phyloP scores from a whole-genome alignment of 768 basidiomycete genomes.

The Mycena chlorophos region DNA sequence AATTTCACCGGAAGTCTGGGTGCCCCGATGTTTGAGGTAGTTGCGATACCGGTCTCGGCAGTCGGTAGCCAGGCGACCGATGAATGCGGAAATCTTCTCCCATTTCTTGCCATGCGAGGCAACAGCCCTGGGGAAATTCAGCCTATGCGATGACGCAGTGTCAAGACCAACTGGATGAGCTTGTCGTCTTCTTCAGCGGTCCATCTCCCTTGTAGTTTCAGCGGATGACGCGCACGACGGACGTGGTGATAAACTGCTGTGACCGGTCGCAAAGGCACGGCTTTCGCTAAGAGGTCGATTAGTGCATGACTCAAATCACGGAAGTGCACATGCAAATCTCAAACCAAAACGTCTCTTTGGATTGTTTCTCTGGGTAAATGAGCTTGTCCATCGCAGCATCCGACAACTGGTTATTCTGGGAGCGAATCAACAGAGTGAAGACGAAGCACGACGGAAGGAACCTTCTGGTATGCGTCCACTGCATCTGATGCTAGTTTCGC shows the following conservation, averaged over 20 bases:
- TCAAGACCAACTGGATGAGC: constrained; percentile 56
- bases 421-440: background rate
- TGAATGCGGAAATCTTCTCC: constrained; percentile 71
- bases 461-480: constrained; percentile 60
- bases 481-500: constrained; percentile 64
- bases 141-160: background rate
- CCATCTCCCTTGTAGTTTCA: constrained; percentile 74
- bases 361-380: constrained; percentile 68
- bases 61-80: constrained; percentile 76
- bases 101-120: constrained; percentile 70
- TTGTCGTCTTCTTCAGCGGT: constrained; percentile 58
- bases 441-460: background rate
- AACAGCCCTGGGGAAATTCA: constrained; percentile 56
- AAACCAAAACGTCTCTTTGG: constrained; percentile 69
- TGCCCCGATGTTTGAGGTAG: constrained; percentile 68
- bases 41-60: constrained; percentile 87
- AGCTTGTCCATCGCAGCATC: constrained; percentile 59
- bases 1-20: constrained; percentile 55
- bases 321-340: constrained; percentile 62
- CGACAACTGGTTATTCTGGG: constrained; percentile 42
- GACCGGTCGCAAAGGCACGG: constrained; percentile 75
- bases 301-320: constrained; percentile 1
- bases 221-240: constrained; percentile 66
- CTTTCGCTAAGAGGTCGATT: constrained; percentile 48
- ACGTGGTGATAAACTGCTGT: constrained; percentile 85